Conservation (phyloP, 208 protist species). For the Acanthamoeba lenticulata region DNA sequence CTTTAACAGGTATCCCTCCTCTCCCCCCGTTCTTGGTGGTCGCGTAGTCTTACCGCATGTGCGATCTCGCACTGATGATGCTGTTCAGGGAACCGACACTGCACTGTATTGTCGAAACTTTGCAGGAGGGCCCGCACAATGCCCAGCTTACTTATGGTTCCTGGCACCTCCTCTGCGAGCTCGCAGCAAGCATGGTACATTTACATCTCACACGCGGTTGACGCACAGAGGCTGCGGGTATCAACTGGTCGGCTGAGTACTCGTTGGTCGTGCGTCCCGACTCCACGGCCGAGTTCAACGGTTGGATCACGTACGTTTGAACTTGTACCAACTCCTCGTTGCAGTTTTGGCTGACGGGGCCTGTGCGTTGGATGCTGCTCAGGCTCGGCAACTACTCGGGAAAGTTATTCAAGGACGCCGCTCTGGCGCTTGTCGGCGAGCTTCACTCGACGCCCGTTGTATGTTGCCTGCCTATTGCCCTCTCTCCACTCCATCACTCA, state of each 20-base stretch:
- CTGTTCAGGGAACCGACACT: neutral
- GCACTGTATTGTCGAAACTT: slow-evolving; percentile 13
- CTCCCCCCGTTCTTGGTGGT: neutral
- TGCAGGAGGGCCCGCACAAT: neutral
- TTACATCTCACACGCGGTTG: neutral
- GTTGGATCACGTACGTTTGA: slow-evolving; percentile 18
- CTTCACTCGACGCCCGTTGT: neutral
- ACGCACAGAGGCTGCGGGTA: slow-evolving; percentile 4
- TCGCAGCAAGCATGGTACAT: neutral
- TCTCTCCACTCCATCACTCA: neutral
- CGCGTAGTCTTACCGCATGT: neutral
- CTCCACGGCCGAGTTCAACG: neutral
- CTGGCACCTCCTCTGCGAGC: neutral
- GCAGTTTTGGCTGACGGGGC: neutral
- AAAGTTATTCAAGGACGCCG: neutral
- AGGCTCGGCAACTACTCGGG: neutral
- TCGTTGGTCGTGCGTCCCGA: neutral
- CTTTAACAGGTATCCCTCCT: neutral
- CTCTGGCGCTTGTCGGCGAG: neutral
- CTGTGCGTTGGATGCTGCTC: neutral
- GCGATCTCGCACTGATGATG: neutral
- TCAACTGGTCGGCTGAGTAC: slow-evolving; percentile 47
- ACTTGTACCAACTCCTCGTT: neutral
- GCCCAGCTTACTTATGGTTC: slow-evolving; percentile 27
- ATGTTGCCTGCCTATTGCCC: neutral